Evolutionary conservation across 345 rosid species (phyloP).

Genomic region (Cardamine resedifolia): DNA sequence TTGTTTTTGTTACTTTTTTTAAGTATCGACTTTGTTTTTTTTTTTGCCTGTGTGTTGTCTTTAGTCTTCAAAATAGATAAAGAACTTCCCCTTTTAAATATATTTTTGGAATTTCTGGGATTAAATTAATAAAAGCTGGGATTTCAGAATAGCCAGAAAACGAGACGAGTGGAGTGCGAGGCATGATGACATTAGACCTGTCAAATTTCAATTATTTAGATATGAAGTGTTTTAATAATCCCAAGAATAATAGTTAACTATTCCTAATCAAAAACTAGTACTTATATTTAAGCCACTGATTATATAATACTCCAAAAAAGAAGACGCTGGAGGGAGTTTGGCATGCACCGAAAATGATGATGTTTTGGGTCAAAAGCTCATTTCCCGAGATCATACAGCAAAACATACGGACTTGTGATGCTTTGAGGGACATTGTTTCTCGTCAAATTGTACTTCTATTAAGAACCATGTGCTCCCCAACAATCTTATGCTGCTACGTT

Average conservation of each 20-base stretch:
- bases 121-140: constrained; percentile 30
- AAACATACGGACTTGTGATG: constrained; percentile 29
- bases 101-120: constrained; percentile 2
- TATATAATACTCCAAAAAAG: constrained; percentile 11
- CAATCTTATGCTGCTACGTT: constrained; percentile 14
- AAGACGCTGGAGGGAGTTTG: constrained; percentile 24
- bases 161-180: constrained; percentile 49
- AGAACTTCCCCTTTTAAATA: constrained; percentile 18
- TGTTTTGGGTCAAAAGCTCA: constrained; percentile 35
- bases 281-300: constrained; percentile 25
- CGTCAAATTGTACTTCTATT: constrained; percentile 31
- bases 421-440: constrained; percentile 34
- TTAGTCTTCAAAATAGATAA: constrained; percentile 11
- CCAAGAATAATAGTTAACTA: constrained; percentile 33
- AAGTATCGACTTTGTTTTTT: not conserved
- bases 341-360: constrained; percentile 42
- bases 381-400: constrained; percentile 38
- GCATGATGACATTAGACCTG: constrained; percentile 54
- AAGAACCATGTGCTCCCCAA: constrained; percentile 40
- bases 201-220: constrained; percentile 45
- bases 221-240: constrained; percentile 43
- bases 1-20: not conserved
- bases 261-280: constrained; percentile 20
- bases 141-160: constrained; percentile 39
- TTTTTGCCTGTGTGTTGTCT: constrained; percentile 14